Evolutionary conservation across 306 rosid species (phyloP).

Genomic region (Aeschynomene evenia): DNA sequence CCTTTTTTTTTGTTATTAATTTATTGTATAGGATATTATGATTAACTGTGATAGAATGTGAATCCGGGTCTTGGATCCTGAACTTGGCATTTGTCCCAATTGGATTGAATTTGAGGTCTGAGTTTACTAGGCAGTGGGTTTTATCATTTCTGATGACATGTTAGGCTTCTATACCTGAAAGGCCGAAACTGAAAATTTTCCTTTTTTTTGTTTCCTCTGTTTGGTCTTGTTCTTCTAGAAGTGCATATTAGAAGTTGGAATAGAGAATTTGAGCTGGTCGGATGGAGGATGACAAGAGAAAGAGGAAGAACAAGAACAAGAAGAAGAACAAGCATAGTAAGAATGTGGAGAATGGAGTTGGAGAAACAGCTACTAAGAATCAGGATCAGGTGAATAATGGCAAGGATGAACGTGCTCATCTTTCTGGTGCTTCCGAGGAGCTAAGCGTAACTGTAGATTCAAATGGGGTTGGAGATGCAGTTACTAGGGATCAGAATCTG

Average conservation of each 20-base stretch:
- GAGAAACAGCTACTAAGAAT: constrained; percentile 20
- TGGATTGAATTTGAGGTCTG: constrained; percentile 5
- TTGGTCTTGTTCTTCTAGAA: not conserved
- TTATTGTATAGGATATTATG: not conserved
- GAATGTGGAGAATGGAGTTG: constrained; percentile 37
- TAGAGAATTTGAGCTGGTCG: constrained; percentile 29
- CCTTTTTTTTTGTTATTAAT: not conserved
- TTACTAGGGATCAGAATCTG: constrained; percentile 19
- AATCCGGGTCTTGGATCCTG: constrained; percentile 22
- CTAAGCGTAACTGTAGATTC: constrained; percentile 5
- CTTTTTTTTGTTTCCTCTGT: not conserved
- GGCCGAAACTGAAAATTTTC: not conserved
- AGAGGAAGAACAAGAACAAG: constrained; percentile 56
- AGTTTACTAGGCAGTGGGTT: constrained; percentile 19
- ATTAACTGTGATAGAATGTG: constrained; percentile 22
- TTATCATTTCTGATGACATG: constrained; percentile 7
- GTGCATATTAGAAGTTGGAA: constrained; percentile 27
- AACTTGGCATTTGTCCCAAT: not conserved
- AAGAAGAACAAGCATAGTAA: constrained; percentile 60
- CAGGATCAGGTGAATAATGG: constrained; percentile 36
- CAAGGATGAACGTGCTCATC: constrained; percentile 29
- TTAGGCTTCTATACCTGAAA: constrained; percentile 22
- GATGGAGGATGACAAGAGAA: constrained; percentile 69
- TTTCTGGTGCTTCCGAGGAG: constrained; percentile 8
- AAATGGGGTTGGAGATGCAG: constrained; percentile 22